phyloP scores from a whole-genome alignment of 768 basidiomycete species.

The Tephrocybe sp. region DNA sequence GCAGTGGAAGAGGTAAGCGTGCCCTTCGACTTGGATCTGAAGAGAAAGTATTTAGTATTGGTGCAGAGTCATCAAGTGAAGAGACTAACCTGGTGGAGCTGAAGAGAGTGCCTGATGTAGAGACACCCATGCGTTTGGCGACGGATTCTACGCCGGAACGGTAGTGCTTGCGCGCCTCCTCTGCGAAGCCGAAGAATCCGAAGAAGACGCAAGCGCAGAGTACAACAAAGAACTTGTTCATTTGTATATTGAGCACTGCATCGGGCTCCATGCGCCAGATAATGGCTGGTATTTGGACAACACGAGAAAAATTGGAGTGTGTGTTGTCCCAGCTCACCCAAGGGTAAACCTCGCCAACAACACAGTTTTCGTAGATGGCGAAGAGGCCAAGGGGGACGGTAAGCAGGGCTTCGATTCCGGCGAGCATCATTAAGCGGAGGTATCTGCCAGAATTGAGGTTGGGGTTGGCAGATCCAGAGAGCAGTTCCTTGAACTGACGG shows the following conservation, averaged over 20 bases:
- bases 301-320: conserved; percentile 47
- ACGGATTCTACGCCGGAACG: conserved; percentile 28
- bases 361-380: conserved; percentile 26
- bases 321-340: conserved; percentile 53
- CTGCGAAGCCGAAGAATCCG: conserved; percentile 52
- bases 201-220: conserved; percentile 50
- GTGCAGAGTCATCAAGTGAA: background rate
- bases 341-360: conserved; percentile 23
- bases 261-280: conserved; percentile 33
- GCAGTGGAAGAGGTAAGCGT: conserved; percentile 18
- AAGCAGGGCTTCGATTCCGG: conserved; percentile 36
- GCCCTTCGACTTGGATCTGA: conserved; percentile 26
- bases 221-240: conserved; percentile 38
- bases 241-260: conserved; percentile 24
- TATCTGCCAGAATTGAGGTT: conserved; percentile 47
- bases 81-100: conserved; percentile 25
- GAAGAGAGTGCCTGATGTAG: conserved; percentile 21
- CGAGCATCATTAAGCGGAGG: conserved; percentile 49
- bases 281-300: conserved; percentile 34
- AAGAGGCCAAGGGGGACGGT: conserved; percentile 38
- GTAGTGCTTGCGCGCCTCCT: conserved; percentile 51
- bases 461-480: conserved; percentile 31
- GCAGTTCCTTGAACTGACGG: conserved; percentile 36
- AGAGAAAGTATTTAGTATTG: background rate
- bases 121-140: conserved; percentile 27